Evolutionary conservation across 371 early-diverging fungal species (phyloP), one percentile per base, ranked within the genome.

Genomic region (Saksenaea oblongispora): DNA sequence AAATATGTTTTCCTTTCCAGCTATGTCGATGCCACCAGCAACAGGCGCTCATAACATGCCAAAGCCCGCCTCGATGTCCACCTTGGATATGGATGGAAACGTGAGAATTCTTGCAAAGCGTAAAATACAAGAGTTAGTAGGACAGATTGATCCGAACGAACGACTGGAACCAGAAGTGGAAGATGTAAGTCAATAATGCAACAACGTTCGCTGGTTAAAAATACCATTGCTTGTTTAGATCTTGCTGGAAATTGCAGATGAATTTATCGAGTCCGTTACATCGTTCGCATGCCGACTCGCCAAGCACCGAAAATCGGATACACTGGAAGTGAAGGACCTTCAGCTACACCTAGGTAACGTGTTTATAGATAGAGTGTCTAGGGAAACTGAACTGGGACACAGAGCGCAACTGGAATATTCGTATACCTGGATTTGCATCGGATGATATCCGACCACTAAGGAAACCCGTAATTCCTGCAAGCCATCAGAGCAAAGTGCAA

Each of bases 381-480:
- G 14, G 37, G n/a, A n/a, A 7, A 53, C 35, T 24, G 41, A 36
- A 18, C 24, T 37, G 59, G 5, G 56, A 31, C 56, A 34, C 70
- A 88, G 97, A 96, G 76, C 89, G 95, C 51, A 93, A 93, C 70
- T 97, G 94, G 94, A 94, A 95, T 69, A 90, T 97, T 44, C 89
- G 96, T 61, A 92, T 97, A 64, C 95, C 96, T 58, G 95, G 95
- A 27, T 93, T 92, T 72, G 91, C 93, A 0, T 80, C 90, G 14
- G 94, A 94, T 67, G 92, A 91, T 69, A 90, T 91, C 55, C 72
- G 93, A 58, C 86, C 92, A 9, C 82, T 91, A 35, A 79, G 91
- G 47, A 93, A 93, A 66, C 71, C 90, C 5, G 75, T 76, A 0
- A 80, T 89, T 22, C 83, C 89, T 24, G 66, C 84, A 22, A 71